A percentile compares a stretch with the other conserved stretches of the same genome.
These are phyloP conservation scores for Edaphochlamys debaryana DNA, from an alignment of 139 green algal genomes.

Conservation along the genomic window DNA sequence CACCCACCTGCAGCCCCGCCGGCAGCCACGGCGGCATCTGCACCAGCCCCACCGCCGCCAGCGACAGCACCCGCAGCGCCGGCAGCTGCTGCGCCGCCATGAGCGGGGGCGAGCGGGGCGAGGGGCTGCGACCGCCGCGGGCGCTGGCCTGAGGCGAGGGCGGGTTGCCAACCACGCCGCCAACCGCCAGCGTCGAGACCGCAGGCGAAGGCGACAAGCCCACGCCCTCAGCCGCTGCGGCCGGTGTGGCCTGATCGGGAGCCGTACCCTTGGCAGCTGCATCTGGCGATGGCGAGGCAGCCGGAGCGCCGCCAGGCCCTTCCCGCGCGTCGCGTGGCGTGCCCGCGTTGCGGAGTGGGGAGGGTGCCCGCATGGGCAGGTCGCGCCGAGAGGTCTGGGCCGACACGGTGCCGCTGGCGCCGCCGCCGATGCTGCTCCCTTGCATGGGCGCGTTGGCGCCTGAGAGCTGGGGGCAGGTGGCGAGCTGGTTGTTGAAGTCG, in stretches of 20 bases:
- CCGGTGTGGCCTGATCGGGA: too few species aligned
- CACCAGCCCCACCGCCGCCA: conserved; percentile 4
- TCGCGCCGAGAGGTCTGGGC: too few species aligned
- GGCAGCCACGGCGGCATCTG: conserved; percentile 34
- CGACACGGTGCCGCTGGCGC: too few species aligned
- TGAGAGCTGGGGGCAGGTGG: not conserved
- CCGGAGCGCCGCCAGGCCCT: not conserved
- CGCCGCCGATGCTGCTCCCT: not conserved
- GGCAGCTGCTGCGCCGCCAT: conserved; percentile 1
- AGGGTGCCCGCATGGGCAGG: too few species aligned
- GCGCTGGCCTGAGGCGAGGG: too few species aligned
- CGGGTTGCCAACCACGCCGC: too few species aligned
- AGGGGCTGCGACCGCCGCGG: too few species aligned
- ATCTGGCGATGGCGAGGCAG: not conserved
- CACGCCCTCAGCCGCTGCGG: too few species aligned
- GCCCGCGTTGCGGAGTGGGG: too few species aligned
- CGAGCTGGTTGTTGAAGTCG: conserved; percentile 29
- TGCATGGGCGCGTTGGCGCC: too few species aligned
- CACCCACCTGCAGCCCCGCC: conserved; percentile 2
- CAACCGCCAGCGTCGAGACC: not conserved
- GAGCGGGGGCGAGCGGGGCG: not conserved
- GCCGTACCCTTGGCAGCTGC: too few species aligned
- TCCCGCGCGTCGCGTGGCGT: too few species aligned
- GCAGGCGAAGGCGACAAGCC: not conserved
- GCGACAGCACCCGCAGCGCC: conserved; percentile 3